phyloP scores from a whole-genome alignment of 169 alveolate species.

The Plasmodium ovale region DNA sequence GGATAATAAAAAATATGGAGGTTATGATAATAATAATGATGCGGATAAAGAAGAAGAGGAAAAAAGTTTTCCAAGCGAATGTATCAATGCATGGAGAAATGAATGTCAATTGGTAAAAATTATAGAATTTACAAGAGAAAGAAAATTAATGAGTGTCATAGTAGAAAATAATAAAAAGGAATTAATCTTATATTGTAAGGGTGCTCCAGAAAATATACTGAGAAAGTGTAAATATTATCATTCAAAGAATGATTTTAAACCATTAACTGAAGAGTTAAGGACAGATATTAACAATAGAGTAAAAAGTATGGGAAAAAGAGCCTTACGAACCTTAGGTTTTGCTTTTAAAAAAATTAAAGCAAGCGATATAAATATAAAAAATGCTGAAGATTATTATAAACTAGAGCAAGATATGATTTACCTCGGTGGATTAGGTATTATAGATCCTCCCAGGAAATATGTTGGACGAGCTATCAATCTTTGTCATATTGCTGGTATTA shows the following conservation, averaged over 20 bases:
- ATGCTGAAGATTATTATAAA: constrained; percentile 82
- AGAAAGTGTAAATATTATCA: constrained; percentile 84
- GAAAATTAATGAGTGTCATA: constrained; percentile 96
- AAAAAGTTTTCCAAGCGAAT: constrained; percentile 21
- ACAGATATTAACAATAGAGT: constrained; percentile 85
- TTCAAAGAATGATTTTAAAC: constrained; percentile 90
- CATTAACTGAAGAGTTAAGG: constrained; percentile 88
- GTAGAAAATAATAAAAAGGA: constrained; percentile 78
- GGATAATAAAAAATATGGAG: neutral
- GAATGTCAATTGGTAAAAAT: constrained; percentile 38
- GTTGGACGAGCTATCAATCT: constrained; percentile 93
- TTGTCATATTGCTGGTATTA: constrained; percentile 97
- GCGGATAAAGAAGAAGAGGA: neutral
- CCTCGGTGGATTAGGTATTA: constrained; percentile 96
- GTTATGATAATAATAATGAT: neutral
- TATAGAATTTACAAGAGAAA: constrained; percentile 96
- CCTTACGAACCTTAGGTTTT: constrained; percentile 90
- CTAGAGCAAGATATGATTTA: constrained; percentile 93
- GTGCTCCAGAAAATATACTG: constrained; percentile 99
- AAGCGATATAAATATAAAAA: constrained; percentile 76
- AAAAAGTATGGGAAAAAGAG: constrained; percentile 92
- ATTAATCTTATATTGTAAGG: constrained; percentile 94
- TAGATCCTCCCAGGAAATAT: constrained; percentile 99
- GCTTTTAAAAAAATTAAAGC: constrained; percentile 82
- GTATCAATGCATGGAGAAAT: constrained; percentile 42